Base-by-base conservation (phyloP, 2,329 filamentous ascomycete genomes). In the Pseudopyricularia javanii region DNA sequence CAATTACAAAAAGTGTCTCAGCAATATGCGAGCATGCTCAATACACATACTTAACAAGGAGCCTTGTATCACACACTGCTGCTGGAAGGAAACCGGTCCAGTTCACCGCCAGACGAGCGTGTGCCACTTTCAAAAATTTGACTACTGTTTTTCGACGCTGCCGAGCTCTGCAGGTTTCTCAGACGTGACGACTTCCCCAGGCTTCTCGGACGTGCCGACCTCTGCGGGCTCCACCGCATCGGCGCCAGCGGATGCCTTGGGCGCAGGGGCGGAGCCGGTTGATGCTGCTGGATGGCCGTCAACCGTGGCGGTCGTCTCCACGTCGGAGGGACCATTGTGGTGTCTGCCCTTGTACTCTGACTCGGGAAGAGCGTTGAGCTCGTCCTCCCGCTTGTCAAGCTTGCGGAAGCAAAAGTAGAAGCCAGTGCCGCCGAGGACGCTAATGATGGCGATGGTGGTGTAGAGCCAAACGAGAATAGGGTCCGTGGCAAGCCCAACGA, bases 391-490 rank as follows among this genome's bases (percentile, higher is more conserved):
- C 54, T 64, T 68, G 61, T 87, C 84, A 2, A 82, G 68, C 4
- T 71, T 66, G 22, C 74, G 66, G 66, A 83, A 83, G 56, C 73
- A 76, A 56, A 80, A 62, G 80, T 83, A 91, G 71, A 91, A 91
- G 15, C 76, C 69, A 3, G 76, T 61, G 7, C 83, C 85, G 33
- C 66, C 85, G 6, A 85, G 53, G 45, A 78, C 76, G 0, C 85
- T 79, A 26, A 89, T 66, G 48, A 86, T 73, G 3, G 84, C 84
- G 8, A 88, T 78, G 3, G 78, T 67, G 4, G 70, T 77, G 62
- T 91, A 91, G 67, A 89, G 86, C 85, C 85, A 89, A 0, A 85
- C 75, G 4, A 89, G 71, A 11, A 85, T 67, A 1, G 86, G 85
- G 60, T 89, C 83, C 7, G 40, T 43, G 43, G 50, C 50, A 22